phyloP scores from a whole-genome alignment of 768 basidiomycete species.

The Melanogaster broomeanus region DNA sequence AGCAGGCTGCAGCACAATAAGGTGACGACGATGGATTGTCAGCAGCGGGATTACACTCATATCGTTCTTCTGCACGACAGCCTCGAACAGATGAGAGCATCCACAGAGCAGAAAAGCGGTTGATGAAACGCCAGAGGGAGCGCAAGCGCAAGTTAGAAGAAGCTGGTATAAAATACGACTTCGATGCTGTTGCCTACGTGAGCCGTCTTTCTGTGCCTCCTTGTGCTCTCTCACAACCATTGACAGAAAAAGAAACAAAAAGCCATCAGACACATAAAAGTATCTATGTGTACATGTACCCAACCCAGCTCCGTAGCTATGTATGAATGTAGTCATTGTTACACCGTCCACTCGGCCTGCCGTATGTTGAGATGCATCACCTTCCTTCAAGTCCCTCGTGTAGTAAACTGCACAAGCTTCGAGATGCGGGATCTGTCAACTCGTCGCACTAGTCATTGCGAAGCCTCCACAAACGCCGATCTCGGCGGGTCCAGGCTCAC shows the following conservation, averaged over 20 bases:
- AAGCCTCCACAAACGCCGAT: constrained; percentile 14
- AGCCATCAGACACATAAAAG: constrained; percentile 14
- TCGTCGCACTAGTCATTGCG: constrained; percentile 34
- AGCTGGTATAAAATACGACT: constrained; percentile 85
- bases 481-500: too few species aligned
- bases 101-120: constrained; percentile 59
- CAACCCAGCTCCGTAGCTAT: not conserved
- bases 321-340: not conserved
- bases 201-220: constrained; percentile 32
- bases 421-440: constrained; percentile 19
- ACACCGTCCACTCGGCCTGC: not conserved
- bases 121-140: constrained; percentile 75
- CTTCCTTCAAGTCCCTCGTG: not conserved
- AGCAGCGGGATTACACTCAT: constrained; percentile 4
- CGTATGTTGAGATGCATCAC: too few species aligned
- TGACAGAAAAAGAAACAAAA: constrained; percentile 39
- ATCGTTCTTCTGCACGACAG: constrained; percentile 37
- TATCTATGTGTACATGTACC: too few species aligned
- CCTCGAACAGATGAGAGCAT: constrained; percentile 74
- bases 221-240: not conserved
- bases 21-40: constrained; percentile 42
- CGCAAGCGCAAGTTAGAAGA: constrained; percentile 79
- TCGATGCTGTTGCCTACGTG: constrained; percentile 82
- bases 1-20: constrained; percentile 80
- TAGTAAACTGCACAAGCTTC: not conserved